These are phyloP conservation scores for Dothideomycetes sp. DNA, from an alignment of 2,329 filamentous ascomycete species.

Conservation along the genomic window DNA sequence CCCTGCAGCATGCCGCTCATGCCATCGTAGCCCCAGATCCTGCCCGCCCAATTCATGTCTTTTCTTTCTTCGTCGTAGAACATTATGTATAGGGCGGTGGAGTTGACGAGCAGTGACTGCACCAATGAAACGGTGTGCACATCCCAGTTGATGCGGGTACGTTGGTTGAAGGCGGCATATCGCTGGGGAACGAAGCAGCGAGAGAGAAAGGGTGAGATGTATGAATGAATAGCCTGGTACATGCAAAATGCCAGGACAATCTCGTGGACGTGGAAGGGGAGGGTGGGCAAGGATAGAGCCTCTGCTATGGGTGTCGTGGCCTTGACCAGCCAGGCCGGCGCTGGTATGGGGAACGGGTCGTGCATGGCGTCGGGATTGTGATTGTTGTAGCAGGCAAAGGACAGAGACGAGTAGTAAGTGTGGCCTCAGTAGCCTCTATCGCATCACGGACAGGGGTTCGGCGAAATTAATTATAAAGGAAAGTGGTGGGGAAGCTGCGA, in stretches of 20 bases:
- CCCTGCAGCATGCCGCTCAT: slow-evolving; percentile 62
- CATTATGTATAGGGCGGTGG: slow-evolving; percentile 64
- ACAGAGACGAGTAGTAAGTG: neutral
- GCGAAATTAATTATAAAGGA: no score
- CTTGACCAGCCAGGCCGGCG: slow-evolving; percentile 41
- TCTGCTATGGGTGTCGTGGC: slow-evolving; percentile 55
- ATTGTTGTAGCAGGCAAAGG: neutral
- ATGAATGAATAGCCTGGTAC: slow-evolving; percentile 58
- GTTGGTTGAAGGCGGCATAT: slow-evolving; percentile 51
- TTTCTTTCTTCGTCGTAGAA: slow-evolving; percentile 55
- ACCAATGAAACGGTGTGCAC: slow-evolving; percentile 76
- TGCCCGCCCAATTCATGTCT: slow-evolving; percentile 53
- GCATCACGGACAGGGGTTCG: no score
- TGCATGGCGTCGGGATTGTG: slow-evolving; percentile 45
- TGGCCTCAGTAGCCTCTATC: neutral
- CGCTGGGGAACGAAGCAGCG: slow-evolving; percentile 48
- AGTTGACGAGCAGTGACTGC: slow-evolving; percentile 63
- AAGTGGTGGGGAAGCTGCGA: no score
- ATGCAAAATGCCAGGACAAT: slow-evolving; percentile 53
- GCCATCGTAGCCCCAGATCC: slow-evolving; percentile 66
- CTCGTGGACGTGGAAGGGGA: slow-evolving; percentile 71
- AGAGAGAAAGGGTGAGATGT: slow-evolving; percentile 58
- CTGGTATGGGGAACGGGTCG: slow-evolving; percentile 56
- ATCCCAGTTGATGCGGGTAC: slow-evolving; percentile 70
- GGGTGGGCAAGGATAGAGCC: slow-evolving; percentile 48